Base-by-base conservation (phyloP, 257 asterid species). In the Fraxinus anomala region DNA sequence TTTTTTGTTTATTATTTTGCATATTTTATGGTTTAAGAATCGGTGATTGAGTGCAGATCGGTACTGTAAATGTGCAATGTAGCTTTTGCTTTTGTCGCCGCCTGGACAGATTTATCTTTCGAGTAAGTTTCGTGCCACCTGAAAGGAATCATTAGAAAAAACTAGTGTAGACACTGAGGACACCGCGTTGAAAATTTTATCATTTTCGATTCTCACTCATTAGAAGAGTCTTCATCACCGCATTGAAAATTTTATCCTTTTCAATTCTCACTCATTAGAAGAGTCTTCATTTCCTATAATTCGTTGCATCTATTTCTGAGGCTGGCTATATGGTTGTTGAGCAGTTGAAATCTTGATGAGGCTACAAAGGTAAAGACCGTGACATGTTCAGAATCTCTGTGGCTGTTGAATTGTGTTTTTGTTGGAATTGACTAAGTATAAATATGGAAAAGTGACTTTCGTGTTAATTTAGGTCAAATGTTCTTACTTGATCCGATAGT, bases 381-480 rank as follows among this genome's bases (percentile, higher is more conserved):
- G 33, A 96, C 93, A 86, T 88, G 91, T 84, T 88, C 97, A 28
- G 98, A 93, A 86, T 93, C 99, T 79, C 82, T 93, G 97, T 95
- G 99, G 99, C 87, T 72, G 79, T 87, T 76, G 98, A 95, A 82
- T 81, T 77, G 75, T 93, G 54, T 44, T 13, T 44, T 28, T 30
- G 31, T 30, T 30, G 31, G 2, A 30, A 30, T 30, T 30, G 31
- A 1, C 1, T 30, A 30, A 30, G 31, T 30, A 30, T 30, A 30
- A 30, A 30, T 3, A 30, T 30, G 31, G 31, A 30, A 30, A 30
- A 30, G 31, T 30, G 31, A 1, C 2, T 30, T 30, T 30, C 1
- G 31, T 30, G 3, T 30, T 3, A 30, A 30, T 3, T 30, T 30
- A 0, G 31, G 2, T 3, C 31, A 30, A 30, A 30, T 30, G 1